Evolutionary conservation across 495 filamentous ascomycete species (phyloP).

Genomic region (Amphirosellinia nigrospora): DNA sequence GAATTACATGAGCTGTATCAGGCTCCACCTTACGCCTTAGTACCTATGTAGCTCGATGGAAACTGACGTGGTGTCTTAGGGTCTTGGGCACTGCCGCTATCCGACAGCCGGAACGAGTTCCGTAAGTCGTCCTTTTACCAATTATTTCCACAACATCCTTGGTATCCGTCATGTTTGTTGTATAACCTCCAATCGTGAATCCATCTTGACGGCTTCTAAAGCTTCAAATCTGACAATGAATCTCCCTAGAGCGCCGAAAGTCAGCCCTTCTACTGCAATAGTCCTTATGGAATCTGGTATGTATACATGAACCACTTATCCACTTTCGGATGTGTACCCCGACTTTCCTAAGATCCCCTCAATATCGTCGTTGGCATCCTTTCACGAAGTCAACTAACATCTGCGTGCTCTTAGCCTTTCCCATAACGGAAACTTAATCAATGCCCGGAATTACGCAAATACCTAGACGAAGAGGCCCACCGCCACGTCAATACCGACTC

Average conservation of each 20-base stretch:
- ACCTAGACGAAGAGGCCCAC: constrained; percentile 86
- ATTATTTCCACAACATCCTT: background rate
- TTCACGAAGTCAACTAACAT: background rate
- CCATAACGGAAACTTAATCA: constrained; percentile 93
- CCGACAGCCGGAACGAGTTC: no score
- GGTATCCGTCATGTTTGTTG: background rate
- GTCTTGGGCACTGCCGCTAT: constrained; percentile 67
- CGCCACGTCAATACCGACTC: constrained; percentile 97
- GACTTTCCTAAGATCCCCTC: background rate
- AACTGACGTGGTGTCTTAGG: constrained; percentile 54
- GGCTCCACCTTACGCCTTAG: no score
- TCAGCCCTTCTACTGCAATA: constrained; percentile 94
- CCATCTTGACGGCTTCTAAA: no score
- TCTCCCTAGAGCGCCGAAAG: constrained; percentile 64
- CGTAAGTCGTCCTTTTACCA: background rate
- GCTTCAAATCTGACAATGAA: background rate
- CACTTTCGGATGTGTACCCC: background rate
- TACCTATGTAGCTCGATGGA: no score
- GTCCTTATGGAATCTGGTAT: constrained; percentile 77
- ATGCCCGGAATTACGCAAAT: constrained; percentile 79
- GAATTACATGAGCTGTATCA: background rate
- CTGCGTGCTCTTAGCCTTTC: constrained; percentile 29
- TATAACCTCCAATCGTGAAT: background rate
- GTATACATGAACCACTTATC: constrained; percentile 16
- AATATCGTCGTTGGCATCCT: background rate